Evolutionary conservation across 2,329 filamentous ascomycete genomes (phyloP).

Genomic region (Fusarium siculi): DNA sequence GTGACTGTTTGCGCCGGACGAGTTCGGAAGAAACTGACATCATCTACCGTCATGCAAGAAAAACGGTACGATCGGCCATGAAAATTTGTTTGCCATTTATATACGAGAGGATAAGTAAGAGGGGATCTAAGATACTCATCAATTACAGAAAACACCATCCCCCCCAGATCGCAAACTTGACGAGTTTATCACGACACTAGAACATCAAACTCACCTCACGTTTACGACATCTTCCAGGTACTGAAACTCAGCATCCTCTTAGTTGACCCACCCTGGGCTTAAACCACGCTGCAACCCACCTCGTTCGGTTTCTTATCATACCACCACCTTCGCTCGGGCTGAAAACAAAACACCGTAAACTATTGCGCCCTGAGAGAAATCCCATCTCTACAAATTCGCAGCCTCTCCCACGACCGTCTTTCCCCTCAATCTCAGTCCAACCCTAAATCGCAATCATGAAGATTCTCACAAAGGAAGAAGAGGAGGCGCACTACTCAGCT

Average conservation of each 20-base stretch:
- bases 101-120: constrained; percentile 3
- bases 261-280: constrained; percentile 36
- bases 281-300: constrained; percentile 35
- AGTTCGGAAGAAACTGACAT: constrained; percentile 42
- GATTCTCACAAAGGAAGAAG: constrained; percentile 94
- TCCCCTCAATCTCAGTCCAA: not conserved
- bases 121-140: not conserved
- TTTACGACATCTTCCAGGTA: constrained; percentile 8
- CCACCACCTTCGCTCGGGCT: constrained; percentile 27
- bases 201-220: constrained; percentile 4
- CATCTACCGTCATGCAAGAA: constrained; percentile 34
- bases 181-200: not conserved
- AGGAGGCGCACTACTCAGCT: constrained; percentile 82
- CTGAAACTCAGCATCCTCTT: not conserved
- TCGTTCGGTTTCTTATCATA: constrained; percentile 32
- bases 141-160: not conserved
- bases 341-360: constrained; percentile 13
- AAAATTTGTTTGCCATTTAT: constrained; percentile 5
- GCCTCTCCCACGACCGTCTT: not conserved
- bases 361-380: constrained; percentile 4
- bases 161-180: not conserved
- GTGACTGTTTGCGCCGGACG: constrained; percentile 38
- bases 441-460: constrained; percentile 74
- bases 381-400: constrained; percentile 2
- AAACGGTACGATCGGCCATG: constrained; percentile 10